Percentiles rank a stretch among this genome's conserved stretches.
Evolutionary conservation across 306 rosid genomes (phyloP).

Genomic region (Quercus alba): DNA sequence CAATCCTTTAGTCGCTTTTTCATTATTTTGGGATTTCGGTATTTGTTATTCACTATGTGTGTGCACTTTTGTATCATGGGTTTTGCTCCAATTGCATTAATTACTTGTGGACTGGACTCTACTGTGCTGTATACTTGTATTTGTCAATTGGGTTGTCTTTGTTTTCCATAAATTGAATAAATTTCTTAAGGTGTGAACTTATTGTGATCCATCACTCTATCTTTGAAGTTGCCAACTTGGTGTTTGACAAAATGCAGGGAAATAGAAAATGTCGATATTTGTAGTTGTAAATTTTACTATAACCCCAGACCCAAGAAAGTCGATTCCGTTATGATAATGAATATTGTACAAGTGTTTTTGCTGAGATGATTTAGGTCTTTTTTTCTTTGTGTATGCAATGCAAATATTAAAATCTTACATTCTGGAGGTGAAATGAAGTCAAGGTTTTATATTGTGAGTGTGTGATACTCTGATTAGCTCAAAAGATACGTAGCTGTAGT

Average conservation of each 20-base stretch:
- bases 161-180: not conserved
- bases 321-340: no score
- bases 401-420: not conserved
- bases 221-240: no score
- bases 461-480: not conserved
- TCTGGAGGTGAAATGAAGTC: not conserved
- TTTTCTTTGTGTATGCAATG: not conserved
- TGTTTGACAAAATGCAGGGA: no score
- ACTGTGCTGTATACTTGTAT: not conserved
- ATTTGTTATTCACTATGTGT: not conserved
- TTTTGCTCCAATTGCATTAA: not conserved
- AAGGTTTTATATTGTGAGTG: not conserved
- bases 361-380: no score
- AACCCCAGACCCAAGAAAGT: no score
- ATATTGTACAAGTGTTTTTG: no score
- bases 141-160: not conserved
- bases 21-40: not conserved
- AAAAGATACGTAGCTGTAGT: not conserved
- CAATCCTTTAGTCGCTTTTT: not conserved
- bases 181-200: no score
- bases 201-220: no score
- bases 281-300: no score
- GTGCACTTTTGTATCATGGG: not conserved
- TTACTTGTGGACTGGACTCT: not conserved
- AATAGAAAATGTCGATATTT: no score